Evolutionary conservation across 2,329 filamentous ascomycete species (phyloP).

Genomic region (Nemania abortiva): DNA sequence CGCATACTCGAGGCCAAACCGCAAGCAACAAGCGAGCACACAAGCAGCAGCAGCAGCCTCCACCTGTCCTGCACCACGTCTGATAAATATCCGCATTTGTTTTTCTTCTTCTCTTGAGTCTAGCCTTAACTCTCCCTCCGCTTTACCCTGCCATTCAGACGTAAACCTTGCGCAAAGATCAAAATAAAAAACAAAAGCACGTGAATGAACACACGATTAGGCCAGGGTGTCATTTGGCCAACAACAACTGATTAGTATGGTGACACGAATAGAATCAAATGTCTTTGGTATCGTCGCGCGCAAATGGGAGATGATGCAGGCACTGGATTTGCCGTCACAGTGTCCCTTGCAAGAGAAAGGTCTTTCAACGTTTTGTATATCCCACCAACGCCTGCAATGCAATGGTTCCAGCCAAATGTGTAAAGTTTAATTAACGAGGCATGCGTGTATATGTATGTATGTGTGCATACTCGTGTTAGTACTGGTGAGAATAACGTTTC

Average conservation of each 20-base stretch:
- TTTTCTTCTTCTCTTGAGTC: slow-evolving; percentile 13
- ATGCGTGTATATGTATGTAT: slow-evolving; percentile 37
- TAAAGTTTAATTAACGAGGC: slow-evolving; percentile 46
- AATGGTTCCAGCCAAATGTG: slow-evolving; percentile 38
- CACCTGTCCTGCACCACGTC: neutral
- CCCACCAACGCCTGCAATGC: slow-evolving; percentile 50
- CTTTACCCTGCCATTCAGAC: slow-evolving; percentile 2
- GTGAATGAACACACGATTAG: neutral
- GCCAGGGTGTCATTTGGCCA: neutral
- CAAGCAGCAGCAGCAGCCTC: slow-evolving; percentile 13
- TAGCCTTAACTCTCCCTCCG: slow-evolving; percentile 8
- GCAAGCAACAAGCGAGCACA: slow-evolving; percentile 3
- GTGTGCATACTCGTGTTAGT: slow-evolving; percentile 36
- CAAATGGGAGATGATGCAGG: slow-evolving; percentile 44
- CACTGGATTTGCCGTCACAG: slow-evolving; percentile 40
- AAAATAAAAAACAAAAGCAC: neutral
- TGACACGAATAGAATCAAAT: slow-evolving; percentile 17
- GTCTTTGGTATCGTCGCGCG: slow-evolving; percentile 49
- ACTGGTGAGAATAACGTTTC: slow-evolving; percentile 39
- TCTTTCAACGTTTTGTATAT: slow-evolving; percentile 48
- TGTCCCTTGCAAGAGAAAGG: slow-evolving; percentile 39
- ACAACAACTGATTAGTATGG: neutral
- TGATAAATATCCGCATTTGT: neutral
- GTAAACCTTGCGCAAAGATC: neutral
- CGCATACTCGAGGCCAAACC: slow-evolving; percentile 24